These are phyloP conservation scores for Biscutella laevigata DNA, from an alignment of 441 rosid species.

Conservation along the genomic window DNA sequence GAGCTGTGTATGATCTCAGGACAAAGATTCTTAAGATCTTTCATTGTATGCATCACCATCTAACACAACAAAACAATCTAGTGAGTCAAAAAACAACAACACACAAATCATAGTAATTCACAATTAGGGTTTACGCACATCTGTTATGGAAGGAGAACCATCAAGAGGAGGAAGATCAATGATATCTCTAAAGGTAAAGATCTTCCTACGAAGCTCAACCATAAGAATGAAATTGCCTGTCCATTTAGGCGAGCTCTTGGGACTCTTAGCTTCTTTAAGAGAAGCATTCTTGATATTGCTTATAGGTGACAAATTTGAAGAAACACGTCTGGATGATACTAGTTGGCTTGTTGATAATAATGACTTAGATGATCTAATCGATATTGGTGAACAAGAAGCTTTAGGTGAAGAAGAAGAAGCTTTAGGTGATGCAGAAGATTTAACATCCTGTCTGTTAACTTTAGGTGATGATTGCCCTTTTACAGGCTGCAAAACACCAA, in stretches of 20 bases:
- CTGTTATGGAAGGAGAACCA: slow-evolving; percentile 37
- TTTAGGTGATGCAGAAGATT: too few relatives aligned
- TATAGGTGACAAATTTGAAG: slow-evolving; percentile 17
- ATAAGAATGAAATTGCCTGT: slow-evolving; percentile 42
- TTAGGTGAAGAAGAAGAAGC: slow-evolving; percentile 19
- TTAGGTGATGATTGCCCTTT: slow-evolving; percentile 25
- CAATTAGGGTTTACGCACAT: slow-evolving; percentile 30
- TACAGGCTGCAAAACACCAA: slow-evolving; percentile 24
- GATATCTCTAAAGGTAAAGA: slow-evolving; percentile 53
- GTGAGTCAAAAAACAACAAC: neutral
- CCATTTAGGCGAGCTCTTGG: slow-evolving; percentile 32
- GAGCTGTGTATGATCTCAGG: slow-evolving; percentile 52
- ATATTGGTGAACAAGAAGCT: slow-evolving; percentile 18
- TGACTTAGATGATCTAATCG: slow-evolving; percentile 22
- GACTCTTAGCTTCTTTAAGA: slow-evolving; percentile 23
- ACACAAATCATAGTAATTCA: neutral
- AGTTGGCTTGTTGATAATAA: slow-evolving; percentile 2
- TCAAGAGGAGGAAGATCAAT: slow-evolving; percentile 56
- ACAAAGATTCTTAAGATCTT: slow-evolving; percentile 52
- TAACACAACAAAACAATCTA: slow-evolving; percentile 25
- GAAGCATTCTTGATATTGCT: slow-evolving; percentile 15
- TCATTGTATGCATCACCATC: slow-evolving; percentile 60
- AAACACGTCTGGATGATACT: slow-evolving; percentile 19
- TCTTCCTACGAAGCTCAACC: slow-evolving; percentile 68
- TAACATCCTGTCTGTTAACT: slow-evolving; percentile 26